Evolutionary conservation across 441 rosid species (phyloP).

Genomic region (Populus hybrid): DNA sequence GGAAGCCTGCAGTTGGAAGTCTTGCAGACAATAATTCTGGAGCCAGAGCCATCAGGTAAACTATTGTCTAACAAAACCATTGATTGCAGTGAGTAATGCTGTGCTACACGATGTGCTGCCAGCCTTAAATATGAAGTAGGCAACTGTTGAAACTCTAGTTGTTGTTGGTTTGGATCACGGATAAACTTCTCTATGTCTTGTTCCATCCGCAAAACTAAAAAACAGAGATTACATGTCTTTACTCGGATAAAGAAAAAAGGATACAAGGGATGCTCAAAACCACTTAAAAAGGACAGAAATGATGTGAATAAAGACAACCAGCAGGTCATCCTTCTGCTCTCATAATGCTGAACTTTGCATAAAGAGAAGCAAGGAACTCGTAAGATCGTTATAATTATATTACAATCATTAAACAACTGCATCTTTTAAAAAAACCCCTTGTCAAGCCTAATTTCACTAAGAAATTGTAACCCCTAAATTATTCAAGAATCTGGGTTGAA

Average conservation of each 20-base stretch:
- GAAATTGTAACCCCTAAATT: not conserved
- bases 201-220: slow-evolving; percentile 70
- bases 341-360: not conserved
- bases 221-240: not conserved
- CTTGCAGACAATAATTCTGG: slow-evolving; percentile 64
- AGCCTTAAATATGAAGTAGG: slow-evolving; percentile 76
- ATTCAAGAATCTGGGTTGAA: not conserved
- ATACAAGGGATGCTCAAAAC: not conserved
- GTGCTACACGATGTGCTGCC: slow-evolving; percentile 89
- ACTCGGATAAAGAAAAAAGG: not conserved
- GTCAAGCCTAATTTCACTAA: not conserved
- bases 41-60: slow-evolving; percentile 65
- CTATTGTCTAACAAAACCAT: slow-evolving; percentile 71
- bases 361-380: not conserved
- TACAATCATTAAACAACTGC: not conserved
- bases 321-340: not conserved
- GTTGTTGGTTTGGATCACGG: slow-evolving; percentile 56
- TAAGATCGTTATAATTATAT: not conserved
- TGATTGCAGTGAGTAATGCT: slow-evolving; percentile 75
- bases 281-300: not conserved
- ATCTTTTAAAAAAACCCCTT: not conserved
- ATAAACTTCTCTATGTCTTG: slow-evolving; percentile 76
- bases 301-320: not conserved
- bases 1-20: slow-evolving; percentile 61
- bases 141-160: slow-evolving; percentile 72